Percentiles rank a stretch among this genome's conserved stretches.
phyloP scores from a whole-genome alignment of 352 stramenopile genomes.

The Pythium aphanidermatum region DNA sequence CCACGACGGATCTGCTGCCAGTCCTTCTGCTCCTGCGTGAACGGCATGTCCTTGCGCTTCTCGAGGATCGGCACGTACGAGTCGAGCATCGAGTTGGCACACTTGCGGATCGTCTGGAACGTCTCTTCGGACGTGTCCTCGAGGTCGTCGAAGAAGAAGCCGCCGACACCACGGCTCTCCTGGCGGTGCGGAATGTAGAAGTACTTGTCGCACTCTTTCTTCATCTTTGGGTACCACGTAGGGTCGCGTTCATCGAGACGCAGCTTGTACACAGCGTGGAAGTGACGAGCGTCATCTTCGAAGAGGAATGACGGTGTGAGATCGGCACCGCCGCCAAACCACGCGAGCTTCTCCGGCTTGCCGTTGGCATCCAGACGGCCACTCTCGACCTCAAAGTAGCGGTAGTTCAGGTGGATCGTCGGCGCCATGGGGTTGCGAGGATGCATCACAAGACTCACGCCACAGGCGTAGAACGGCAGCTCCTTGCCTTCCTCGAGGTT shows the following conservation, averaged over 20 bases:
- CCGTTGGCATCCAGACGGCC: conserved; percentile 75
- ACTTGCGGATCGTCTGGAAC: conserved; percentile 75
- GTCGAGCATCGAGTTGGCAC: conserved; percentile 80
- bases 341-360: conserved; percentile 77
- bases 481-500: conserved; percentile 59
- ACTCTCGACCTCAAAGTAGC: conserved; percentile 96
- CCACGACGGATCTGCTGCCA: conserved; percentile 97
- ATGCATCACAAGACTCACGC: conserved; percentile 97
- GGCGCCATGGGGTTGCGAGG: conserved; percentile 90
- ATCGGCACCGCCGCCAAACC: conserved; percentile 96
- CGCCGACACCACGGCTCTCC: conserved; percentile 94
- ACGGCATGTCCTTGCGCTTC: conserved; percentile 94
- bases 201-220: conserved; percentile 97
- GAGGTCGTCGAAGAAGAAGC: conserved; percentile 99
- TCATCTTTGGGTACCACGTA: conserved; percentile 93
- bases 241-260: conserved; percentile 91
- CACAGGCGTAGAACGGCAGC: conserved; percentile 95
- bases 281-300: conserved; percentile 95
- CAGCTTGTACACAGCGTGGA: conserved; percentile 97
- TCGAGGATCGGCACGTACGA: conserved; percentile 96
- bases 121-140: conserved; percentile 90
- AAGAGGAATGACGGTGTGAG: conserved; percentile 97
- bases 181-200: conserved; percentile 96
- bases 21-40: conserved; percentile 94
- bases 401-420: conserved; percentile 98